A percentile compares a stretch with the other conserved stretches of the same genome.
These are phyloP conservation scores for Fusarium albosuccineum DNA, from an alignment of 2,329 filamentous ascomycete genomes.

Conservation along the genomic window DNA sequence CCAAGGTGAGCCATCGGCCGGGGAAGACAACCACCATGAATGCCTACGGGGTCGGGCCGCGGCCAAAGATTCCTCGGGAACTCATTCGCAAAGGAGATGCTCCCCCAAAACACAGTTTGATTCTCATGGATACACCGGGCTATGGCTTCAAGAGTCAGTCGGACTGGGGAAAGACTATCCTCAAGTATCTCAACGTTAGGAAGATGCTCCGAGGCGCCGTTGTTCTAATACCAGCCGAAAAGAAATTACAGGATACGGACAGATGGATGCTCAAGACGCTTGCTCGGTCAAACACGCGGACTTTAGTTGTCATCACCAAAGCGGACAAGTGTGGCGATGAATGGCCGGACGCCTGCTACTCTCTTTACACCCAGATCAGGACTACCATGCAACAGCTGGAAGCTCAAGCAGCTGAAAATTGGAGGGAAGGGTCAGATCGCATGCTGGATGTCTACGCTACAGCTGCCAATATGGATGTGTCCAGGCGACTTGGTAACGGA, in stretches of 20 bases:
- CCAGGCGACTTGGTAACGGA: constrained; percentile 49
- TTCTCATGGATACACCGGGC: constrained; percentile 65
- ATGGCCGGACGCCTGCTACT: constrained; percentile 47
- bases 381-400: constrained; percentile 45
- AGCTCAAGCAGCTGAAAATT: constrained; percentile 39
- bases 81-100: constrained; percentile 52
- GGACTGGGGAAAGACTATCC: constrained; percentile 66
- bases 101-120: constrained; percentile 60
- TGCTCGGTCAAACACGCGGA: constrained; percentile 58
- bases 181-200: constrained; percentile 63
- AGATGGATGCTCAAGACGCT: constrained; percentile 61
- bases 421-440: constrained; percentile 48
- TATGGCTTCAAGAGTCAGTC: constrained; percentile 62
- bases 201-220: constrained; percentile 64
- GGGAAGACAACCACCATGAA: constrained; percentile 69
- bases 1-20: constrained; percentile 63
- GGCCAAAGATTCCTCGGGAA: constrained; percentile 45
- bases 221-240: constrained; percentile 66
- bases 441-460: constrained; percentile 52
- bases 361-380: constrained; percentile 46
- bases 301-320: constrained; percentile 68
- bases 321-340: constrained; percentile 61
- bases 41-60: constrained; percentile 66
- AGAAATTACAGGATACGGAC: constrained; percentile 64
- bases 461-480: constrained; percentile 53